These are phyloP conservation scores for Chlamydomonas eustigma DNA, from an alignment of 139 green algal genomes.

Conservation along the genomic window DNA sequence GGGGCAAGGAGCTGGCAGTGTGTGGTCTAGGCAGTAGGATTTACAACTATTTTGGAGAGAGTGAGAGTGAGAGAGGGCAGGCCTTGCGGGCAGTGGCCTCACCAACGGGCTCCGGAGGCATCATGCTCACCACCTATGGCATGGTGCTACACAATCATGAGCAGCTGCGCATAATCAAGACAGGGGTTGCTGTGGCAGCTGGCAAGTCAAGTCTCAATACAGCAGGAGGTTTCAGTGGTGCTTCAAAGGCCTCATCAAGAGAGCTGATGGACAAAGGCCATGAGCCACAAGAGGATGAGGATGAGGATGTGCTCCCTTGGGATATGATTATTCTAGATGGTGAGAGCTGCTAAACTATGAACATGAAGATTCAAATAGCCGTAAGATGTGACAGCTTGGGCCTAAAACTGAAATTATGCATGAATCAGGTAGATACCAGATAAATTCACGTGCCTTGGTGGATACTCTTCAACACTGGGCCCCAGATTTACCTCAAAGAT, in stretches of 20 bases:
- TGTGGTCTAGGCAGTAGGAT: conserved; percentile 59
- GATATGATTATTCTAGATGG: conserved; percentile 75
- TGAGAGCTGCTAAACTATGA: conserved; percentile 5
- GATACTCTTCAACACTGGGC: no score
- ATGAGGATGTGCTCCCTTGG: conserved; percentile 57
- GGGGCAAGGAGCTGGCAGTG: conserved; percentile 75
- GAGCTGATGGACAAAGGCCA: not conserved
- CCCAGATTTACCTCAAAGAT: no score
- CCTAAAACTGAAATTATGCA: no score
- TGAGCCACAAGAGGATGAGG: conserved; percentile 21
- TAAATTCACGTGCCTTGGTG: no score
- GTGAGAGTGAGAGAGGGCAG: conserved; percentile 24
- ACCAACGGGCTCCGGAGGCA: conserved; percentile 16
- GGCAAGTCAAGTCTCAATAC: not conserved
- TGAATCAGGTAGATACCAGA: no score
- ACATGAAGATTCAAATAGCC: no score
- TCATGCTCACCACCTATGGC: conserved; percentile 81
- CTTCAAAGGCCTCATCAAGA: not conserved
- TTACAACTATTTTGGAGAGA: conserved; percentile 19
- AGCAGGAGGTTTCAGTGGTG: not conserved
- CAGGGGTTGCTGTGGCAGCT: not conserved
- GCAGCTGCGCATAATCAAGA: conserved; percentile 36
- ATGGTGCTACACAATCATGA: conserved; percentile 18
- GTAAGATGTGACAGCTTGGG: no score
- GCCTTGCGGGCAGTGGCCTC: conserved; percentile 24